Percentiles rank a stretch among this genome's conserved stretches.
Conservation (phyloP, 257 asterid species). For the Ocimum tenuiflorum region DNA sequence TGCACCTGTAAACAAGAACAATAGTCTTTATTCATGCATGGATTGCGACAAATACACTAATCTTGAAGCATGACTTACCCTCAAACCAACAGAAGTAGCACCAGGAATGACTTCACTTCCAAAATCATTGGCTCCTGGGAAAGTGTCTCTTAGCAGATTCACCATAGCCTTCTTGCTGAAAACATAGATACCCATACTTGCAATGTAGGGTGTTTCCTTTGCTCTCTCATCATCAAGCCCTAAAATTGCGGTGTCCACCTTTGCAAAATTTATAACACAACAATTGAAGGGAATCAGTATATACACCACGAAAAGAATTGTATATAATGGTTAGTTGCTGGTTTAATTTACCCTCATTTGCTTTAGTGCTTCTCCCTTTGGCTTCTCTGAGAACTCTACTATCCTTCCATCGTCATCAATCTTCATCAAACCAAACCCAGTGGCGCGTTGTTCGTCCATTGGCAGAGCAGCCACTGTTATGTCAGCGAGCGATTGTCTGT, state of each 20-base stretch:
- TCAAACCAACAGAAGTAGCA: conserved; percentile 53
- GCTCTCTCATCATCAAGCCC: conserved; percentile 67
- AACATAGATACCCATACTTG: conserved; percentile 65
- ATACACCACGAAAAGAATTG: no score
- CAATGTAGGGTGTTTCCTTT: conserved; percentile 57
- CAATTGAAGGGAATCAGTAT: background rate
- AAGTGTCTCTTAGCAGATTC: conserved; percentile 37
- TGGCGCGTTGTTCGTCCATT: conserved; percentile 61
- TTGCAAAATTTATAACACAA: background rate
- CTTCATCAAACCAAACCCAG: conserved; percentile 62
- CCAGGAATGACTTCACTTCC: conserved; percentile 72
- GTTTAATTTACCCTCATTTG: conserved; percentile 48
- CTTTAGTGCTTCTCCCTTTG: conserved; percentile 47
- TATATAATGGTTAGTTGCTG: no score
- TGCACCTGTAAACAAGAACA: conserved; percentile 42
- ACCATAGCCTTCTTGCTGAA: conserved; percentile 52
- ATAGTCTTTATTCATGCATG: background rate
- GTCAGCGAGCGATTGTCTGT: conserved; percentile 61
- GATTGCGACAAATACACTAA: no score
- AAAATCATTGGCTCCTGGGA: conserved; percentile 58
- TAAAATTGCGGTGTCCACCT: conserved; percentile 61
- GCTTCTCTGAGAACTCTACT: conserved; percentile 59
- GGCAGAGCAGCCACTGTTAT: conserved; percentile 67
- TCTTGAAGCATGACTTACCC: conserved; percentile 56
- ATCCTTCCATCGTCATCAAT: conserved; percentile 60